These are phyloP conservation scores for Lentinula edodes DNA, from an alignment of 768 basidiomycete species.

Conservation along the genomic window DNA sequence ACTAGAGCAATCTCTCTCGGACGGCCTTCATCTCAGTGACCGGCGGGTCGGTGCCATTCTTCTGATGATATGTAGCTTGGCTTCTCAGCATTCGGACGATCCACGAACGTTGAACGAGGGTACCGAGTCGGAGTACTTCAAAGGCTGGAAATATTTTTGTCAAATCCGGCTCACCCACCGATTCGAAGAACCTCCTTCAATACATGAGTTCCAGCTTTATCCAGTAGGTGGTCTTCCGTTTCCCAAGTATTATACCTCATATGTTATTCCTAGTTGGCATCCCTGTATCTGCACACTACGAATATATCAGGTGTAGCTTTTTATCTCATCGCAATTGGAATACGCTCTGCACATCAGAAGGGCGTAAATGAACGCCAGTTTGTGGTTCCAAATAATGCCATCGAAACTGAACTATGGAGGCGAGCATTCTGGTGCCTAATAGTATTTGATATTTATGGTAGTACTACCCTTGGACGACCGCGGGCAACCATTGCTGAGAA, in stretches of 20 bases:
- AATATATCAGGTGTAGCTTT: slow-evolving; percentile 52
- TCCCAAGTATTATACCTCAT: not conserved
- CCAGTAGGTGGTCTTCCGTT: slow-evolving; percentile 17
- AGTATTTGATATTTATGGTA: not conserved
- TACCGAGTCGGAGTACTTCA: not conserved
- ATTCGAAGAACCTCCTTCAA: slow-evolving; percentile 8
- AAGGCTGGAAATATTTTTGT: slow-evolving; percentile 3
- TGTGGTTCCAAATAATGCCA: slow-evolving; percentile 23
- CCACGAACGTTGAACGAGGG: slow-evolving; percentile 25
- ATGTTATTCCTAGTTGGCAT: slow-evolving; percentile 37
- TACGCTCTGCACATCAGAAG: slow-evolving; percentile 70
- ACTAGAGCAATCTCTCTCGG: slow-evolving; percentile 48
- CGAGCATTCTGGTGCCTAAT: slow-evolving; percentile 53
- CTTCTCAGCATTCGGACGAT: slow-evolving; percentile 55
- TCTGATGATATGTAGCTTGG: slow-evolving; percentile 54
- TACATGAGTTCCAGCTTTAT: slow-evolving; percentile 32
- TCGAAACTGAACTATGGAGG: slow-evolving; percentile 69
- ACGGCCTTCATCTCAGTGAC: slow-evolving; percentile 47
- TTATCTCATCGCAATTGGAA: slow-evolving; percentile 59
- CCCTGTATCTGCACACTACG: slow-evolving; percentile 41
- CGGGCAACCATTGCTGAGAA: not conserved
- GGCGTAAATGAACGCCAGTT: slow-evolving; percentile 53
- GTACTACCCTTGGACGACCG: not conserved
- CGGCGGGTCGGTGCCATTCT: slow-evolving; percentile 40
- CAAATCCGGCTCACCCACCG: not conserved